These are phyloP conservation scores for Colletotrichum gloeosporioides DNA, from an alignment of 2,329 filamentous ascomycete species.

Conservation along the genomic window DNA sequence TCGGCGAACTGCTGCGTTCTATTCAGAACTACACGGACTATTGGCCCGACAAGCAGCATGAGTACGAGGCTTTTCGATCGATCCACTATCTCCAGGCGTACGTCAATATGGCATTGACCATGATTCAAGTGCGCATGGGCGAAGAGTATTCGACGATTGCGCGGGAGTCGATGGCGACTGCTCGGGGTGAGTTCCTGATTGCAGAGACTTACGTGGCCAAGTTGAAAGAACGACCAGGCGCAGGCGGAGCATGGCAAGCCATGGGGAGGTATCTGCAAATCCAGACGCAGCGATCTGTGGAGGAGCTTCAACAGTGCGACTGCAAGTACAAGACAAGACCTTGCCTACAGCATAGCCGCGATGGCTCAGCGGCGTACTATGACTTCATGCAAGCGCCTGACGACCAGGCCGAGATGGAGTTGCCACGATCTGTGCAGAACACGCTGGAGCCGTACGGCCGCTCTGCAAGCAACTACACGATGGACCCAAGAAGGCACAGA, in stretches of 20 bases:
- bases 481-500: not conserved
- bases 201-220: not conserved
- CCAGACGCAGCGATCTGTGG: not conserved
- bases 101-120: not conserved
- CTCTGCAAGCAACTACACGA: not conserved
- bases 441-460: not conserved
- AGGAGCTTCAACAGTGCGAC: not conserved
- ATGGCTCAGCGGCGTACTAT: not conserved
- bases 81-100: slow-evolving; percentile 5
- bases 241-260: not conserved
- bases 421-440: not conserved
- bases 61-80: not conserved
- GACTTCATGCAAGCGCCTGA: slow-evolving; percentile 3
- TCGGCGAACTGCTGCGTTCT: not conserved
- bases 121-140: not conserved
- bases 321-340: not conserved
- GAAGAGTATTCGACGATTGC: not conserved
- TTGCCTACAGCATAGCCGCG: not conserved
- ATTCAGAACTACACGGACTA: not conserved
- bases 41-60: not conserved
- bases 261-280: not conserved
- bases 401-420: not conserved
- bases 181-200: not conserved
- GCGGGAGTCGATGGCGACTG: not conserved
- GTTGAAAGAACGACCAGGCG: not conserved